Evolutionary conservation across 2,329 filamentous ascomycete genomes (phyloP).

Genomic region (Pyricularia sp.): DNA sequence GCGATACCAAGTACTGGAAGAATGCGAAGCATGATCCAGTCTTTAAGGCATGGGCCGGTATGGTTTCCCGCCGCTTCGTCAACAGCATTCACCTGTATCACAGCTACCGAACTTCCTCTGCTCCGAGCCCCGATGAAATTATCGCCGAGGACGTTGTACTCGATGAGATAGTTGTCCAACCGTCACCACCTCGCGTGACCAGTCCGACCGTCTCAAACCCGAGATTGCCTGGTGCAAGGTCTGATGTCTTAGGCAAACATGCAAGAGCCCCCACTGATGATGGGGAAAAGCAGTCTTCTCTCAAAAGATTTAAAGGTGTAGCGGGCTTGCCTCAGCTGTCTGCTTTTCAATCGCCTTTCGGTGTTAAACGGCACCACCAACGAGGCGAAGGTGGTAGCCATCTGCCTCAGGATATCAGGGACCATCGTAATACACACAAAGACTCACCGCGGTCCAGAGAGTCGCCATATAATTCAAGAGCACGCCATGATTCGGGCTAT

Average conservation of each 20-base stretch:
- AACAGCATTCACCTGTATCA: conserved; percentile 15
- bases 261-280: neutral
- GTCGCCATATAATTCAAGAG: conserved; percentile 8
- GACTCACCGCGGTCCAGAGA: neutral
- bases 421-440: neutral
- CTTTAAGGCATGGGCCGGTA: conserved; percentile 22
- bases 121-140: neutral
- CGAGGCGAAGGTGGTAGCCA: neutral
- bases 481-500: conserved; percentile 18
- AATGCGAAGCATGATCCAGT: conserved; percentile 32
- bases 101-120: conserved; percentile 11
- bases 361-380: neutral
- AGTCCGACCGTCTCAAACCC: neutral
- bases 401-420: neutral
- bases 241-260: conserved; percentile 2
- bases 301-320: conserved; percentile 1
- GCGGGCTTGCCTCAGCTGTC: neutral
- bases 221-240: neutral
- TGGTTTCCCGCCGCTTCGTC: conserved; percentile 16
- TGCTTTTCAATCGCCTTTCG: neutral
- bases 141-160: neutral
- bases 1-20: conserved; percentile 29
- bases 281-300: neutral
- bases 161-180: neutral
- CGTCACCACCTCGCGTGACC: neutral